Evolutionary conservation across 139 green algal genomes (phyloP), one percentile per base, ranked within the genome.

Genomic region (Chlamydomonas urium): DNA sequence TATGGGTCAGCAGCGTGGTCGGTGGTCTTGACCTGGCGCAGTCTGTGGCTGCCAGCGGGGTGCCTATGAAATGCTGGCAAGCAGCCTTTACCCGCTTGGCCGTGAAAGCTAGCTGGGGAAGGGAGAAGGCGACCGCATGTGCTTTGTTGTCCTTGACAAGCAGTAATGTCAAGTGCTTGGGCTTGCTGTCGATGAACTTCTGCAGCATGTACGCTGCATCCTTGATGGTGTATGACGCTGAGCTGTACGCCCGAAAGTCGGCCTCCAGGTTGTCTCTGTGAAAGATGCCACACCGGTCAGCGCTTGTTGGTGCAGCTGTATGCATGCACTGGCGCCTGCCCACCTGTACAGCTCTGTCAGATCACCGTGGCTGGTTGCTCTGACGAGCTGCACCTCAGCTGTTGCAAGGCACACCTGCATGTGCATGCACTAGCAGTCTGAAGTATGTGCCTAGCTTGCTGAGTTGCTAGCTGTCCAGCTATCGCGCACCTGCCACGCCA

Each of bases 111-210:
- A 21, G 53, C 26, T 63, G 53, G 10, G 29, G 17, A 17, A 34
- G 6, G 10, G 53, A 34, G 6, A 63, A 33, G 29, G 53, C 17
- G 17, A 63, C 6, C 6, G 53, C n/a, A 33, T 63, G 26, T 10
- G 29, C 10, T 26, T 63, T 33, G n/a, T 21, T 14, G 26, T 63
- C 26, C 29, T 26, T 14, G 10, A 63, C 26, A 32, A 33, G 17
- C 6, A 63, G 53, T 6, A 63, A 33, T 33, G 53, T 63, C 53
- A 63, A 63, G 19, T 63, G 53, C 26, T 63, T 63, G 26, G 53
- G 53, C 26, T 34, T 31, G 53, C 17, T 21, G 10, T 33, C 26
- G 17, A 34, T 5, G 6, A 63, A 10, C 53, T 34, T 63, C 53
- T 33, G 53, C 24, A 63, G 53, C 53, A 63, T 14, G 29, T 63